Conservation (phyloP, 441 rosid species). For the Rhodomyrtus psidioides region DNA sequence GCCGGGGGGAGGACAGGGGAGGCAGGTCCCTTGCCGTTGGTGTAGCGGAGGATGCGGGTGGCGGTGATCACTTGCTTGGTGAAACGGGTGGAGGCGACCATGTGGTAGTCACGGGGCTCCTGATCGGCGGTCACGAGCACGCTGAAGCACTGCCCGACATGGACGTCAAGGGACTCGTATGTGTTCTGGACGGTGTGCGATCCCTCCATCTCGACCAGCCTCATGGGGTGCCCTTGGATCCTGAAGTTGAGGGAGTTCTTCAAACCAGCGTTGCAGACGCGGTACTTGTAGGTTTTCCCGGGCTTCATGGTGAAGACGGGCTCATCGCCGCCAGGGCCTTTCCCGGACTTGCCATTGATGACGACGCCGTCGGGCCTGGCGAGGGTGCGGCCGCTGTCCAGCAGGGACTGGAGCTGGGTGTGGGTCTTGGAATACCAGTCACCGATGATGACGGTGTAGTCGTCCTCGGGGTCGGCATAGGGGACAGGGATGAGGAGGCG, state of each 20-base stretch:
- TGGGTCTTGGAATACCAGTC: slow-evolving; percentile 15
- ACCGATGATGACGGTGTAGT: slow-evolving; percentile 4
- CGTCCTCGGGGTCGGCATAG: slow-evolving; percentile 11
- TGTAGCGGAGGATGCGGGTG: slow-evolving; percentile 1
- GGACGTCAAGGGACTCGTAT: slow-evolving; percentile 13
- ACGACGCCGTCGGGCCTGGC: slow-evolving; percentile 11
- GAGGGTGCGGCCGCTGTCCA: slow-evolving; percentile 8
- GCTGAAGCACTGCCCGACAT: slow-evolving; percentile 8
- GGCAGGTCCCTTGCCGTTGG: slow-evolving; percentile 4
- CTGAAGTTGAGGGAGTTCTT: slow-evolving; percentile 14
- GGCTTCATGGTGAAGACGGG: slow-evolving; percentile 13
- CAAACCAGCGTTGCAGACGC: slow-evolving; percentile 9
- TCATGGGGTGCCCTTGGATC: slow-evolving; percentile 15
- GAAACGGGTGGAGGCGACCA: slow-evolving; percentile 11
- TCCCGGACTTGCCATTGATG: slow-evolving; percentile 7
- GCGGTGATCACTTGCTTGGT: slow-evolving; percentile 1
- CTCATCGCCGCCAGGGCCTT: background rate
- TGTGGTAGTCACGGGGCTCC: slow-evolving; percentile 9
- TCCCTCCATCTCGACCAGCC: slow-evolving; percentile 15
- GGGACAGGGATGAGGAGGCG: slow-evolving; percentile 14
- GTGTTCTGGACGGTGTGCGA: slow-evolving; percentile 10
- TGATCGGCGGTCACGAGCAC: slow-evolving; percentile 10
- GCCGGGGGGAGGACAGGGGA: slow-evolving; percentile 7
- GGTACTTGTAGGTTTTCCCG: slow-evolving; percentile 14
- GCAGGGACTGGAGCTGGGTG: background rate